Evolutionary conservation across 192 early-diverging fungal species (phyloP), one percentile per base, ranked within the genome.

Genomic region (Mycoemilia scoparia): DNA sequence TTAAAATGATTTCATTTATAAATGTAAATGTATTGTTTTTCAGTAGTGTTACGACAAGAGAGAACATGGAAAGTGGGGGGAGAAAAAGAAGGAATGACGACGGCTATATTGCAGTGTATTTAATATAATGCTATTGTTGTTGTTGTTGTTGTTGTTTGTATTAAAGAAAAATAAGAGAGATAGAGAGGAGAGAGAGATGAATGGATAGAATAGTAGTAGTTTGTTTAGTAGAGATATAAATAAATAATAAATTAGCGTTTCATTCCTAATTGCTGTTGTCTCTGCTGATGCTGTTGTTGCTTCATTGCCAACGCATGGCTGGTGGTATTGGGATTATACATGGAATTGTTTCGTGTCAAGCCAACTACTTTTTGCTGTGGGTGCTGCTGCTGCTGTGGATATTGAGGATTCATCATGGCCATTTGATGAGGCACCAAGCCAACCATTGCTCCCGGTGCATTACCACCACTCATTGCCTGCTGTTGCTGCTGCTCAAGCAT

Each of bases 401-500:
- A 12, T 9, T 28, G 27, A 28, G 9, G 27, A n/a, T n/a, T n/a
- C n/a, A n/a, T n/a, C n/a, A n/a, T n/a, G n/a, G n/a, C n/a, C n/a
- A n/a, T n/a, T 28, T 28, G 27, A 28, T 9, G 12, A 10, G 27
- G 27, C 27, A 9, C 12, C 12, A 12, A 28, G 9, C 9, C 12
- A 28, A 12, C 9, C 27, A 28, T 12, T 28, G 27, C 9, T 28
- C 9, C 12, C 9, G 9, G 9, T 28, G 27, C 9, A 28, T 9
- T 28, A 12, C 27, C 27, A 28, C 32, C 32, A 34, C 32, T n/a
- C n/a, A n/a, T n/a, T n/a, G n/a, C n/a, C n/a, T 36, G 34, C 34
- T 36, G 20, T 23, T 21, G 51, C 1, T 57, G 45, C 16, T 56
- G 57, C 18, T 46, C 46, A 0, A 59, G 47, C 36, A 71, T 65